Percentiles rank a stretch among this genome's conserved stretches.
phyloP scores from a whole-genome alignment of 108 stramenopile species.

The Nitzschia palea region DNA sequence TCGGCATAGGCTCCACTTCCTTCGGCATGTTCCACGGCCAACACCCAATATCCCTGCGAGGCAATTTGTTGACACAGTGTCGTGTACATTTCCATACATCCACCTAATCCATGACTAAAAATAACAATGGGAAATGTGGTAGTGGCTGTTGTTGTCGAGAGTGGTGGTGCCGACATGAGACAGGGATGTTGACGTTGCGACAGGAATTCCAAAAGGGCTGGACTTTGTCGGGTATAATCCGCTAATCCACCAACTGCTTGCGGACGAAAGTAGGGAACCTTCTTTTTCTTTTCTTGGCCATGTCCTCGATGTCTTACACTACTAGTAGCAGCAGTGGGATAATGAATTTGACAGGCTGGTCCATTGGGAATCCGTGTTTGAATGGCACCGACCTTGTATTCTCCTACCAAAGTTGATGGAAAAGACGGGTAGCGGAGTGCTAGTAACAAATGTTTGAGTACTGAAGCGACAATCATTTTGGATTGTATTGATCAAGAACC shows the following conservation, averaged over 20 bases:
- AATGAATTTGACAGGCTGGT: conserved; percentile 22
- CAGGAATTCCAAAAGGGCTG: conserved; percentile 19
- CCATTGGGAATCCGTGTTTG: conserved; percentile 20
- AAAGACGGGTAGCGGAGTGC: conserved; percentile 25
- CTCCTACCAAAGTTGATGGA: neutral
- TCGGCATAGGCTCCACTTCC: conserved; percentile 34
- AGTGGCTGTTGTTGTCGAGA: neutral
- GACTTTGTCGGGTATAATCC: conserved; percentile 17
- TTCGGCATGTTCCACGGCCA: conserved; percentile 49
- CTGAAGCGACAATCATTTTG: neutral
- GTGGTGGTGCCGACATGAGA: conserved; percentile 10
- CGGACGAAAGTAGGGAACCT: conserved; percentile 34
- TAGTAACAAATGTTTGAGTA: conserved; percentile 1
- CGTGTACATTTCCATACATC: conserved; percentile 44
- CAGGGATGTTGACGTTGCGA: conserved; percentile 34
- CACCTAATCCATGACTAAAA: conserved; percentile 57
- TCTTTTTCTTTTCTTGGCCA: neutral
- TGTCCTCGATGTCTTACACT: neutral
- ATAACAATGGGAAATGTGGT: conserved; percentile 38
- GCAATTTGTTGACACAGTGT: conserved; percentile 40
- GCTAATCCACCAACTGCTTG: conserved; percentile 37
- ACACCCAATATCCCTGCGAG: conserved; percentile 34
- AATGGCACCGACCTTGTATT: conserved; percentile 27
- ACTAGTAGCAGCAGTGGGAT: conserved; percentile 5
- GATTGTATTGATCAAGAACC: neutral